Base-by-base conservation (phyloP, 805 yeast genomes). In the Myxozyma neglecta region DNA sequence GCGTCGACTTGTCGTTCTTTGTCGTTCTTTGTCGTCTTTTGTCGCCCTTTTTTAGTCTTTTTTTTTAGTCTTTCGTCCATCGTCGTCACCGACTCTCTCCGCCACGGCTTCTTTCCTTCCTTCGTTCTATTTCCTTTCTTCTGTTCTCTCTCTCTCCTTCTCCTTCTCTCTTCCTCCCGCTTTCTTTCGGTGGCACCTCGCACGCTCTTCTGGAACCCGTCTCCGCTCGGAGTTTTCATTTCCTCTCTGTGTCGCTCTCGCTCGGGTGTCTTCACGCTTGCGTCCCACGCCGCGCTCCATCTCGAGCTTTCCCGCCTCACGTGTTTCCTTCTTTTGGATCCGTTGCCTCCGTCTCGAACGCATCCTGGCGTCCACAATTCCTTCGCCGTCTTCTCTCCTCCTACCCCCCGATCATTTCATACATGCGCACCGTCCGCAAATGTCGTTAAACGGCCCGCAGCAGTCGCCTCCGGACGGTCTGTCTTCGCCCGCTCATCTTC, bases 381-480 rank as follows among this genome's bases (percentile, higher is more conserved):
- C 45, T 39, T 16, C 34, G 18, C 55, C 34, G 8, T 39, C 57
- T 9, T 11, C 55, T 40, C 35, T 13, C 7, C 11, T 20, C 32
- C 58, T 45, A 20, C 43, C 52, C 20, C 36, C 39, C 43, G 44
- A 20, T 20, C 3, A n/a, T 42, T 20, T 16, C 39, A 10, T 40
- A 11, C 47, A 59, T n/a, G 49, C 52, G 42, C 20, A 40, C 52
- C 48, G 29, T 18, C 49, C 53, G 42, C 49, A 43, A 45, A 53
- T 53, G 57, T 53, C 57, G n/a, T 9, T 53, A 50, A 53, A 53
- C 57, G 50, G 57, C 57, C 42, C 43, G 57, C 35, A 40, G 56
- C 53, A 10, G 51, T 50, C 56, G 40, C 44, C 60, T 34, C 29
- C 56, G 32, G 18, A 51, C 49, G 43, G n/a, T 10, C 56, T 46